phyloP scores from a whole-genome alignment of 2,329 filamentous ascomycete genomes.

The Penicillium sp. region DNA sequence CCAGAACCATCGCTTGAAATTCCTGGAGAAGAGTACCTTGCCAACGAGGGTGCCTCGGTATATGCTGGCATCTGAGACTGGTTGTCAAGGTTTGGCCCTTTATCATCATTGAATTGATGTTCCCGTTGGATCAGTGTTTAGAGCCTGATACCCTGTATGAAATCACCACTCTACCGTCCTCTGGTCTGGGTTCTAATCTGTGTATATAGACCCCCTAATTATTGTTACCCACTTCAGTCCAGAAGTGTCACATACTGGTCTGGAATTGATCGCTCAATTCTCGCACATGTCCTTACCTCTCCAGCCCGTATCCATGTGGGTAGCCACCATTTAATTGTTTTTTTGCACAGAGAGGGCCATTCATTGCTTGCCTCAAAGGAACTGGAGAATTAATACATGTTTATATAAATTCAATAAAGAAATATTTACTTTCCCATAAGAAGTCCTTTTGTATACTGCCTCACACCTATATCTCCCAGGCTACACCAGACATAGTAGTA shows the following conservation, averaged over 20 bases:
- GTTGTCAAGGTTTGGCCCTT: neutral
- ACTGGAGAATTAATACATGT: too few relatives aligned
- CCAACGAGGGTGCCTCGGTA: slow-evolving; percentile 14
- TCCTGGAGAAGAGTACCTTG: neutral
- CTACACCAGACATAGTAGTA: too few relatives aligned
- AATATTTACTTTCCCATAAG: too few relatives aligned
- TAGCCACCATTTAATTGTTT: neutral
- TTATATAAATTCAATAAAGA: too few relatives aligned
- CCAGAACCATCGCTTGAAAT: slow-evolving; percentile 42
- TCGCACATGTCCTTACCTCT: neutral
- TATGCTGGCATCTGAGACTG: neutral
- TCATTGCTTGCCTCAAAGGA: too few relatives aligned
- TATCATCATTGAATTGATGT: neutral
- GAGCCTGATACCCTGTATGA: slow-evolving; percentile 9
- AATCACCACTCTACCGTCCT: neutral
- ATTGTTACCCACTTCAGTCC: neutral
- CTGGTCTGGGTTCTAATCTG: neutral
- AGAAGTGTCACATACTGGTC: neutral
- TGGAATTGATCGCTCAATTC: neutral
- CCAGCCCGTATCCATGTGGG: neutral
- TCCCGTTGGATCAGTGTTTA: slow-evolving; percentile 7
- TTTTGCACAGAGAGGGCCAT: neutral
- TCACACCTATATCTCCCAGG: too few relatives aligned
- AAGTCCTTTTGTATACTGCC: too few relatives aligned
- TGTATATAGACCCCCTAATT: neutral